Percentiles rank a stretch among this genome's conserved stretches.
These are phyloP conservation scores for Castanospermum australe DNA, from an alignment of 306 rosid species.

Conservation along the genomic window DNA sequence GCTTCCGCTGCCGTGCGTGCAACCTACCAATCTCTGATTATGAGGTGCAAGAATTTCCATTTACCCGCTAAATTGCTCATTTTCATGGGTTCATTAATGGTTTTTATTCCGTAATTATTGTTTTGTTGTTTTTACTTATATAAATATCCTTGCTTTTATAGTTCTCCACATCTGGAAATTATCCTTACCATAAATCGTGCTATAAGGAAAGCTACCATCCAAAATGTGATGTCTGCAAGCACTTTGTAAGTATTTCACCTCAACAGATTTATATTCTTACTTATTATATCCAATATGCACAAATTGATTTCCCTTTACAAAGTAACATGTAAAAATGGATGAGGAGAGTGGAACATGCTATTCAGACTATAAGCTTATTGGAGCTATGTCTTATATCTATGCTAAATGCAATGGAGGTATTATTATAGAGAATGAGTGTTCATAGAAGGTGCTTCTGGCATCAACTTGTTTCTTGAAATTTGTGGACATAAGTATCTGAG, in stretches of 20 bases:
- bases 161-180: slow-evolving; percentile 92
- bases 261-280: slow-evolving; percentile 18
- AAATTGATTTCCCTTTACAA: slow-evolving; percentile 7
- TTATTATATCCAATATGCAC: slow-evolving; percentile 8
- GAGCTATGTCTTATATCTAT: not conserved
- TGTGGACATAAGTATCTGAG: not conserved
- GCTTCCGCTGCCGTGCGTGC: slow-evolving; percentile 94
- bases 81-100: slow-evolving; percentile 16
- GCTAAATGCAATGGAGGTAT: not conserved
- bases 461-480: not conserved
- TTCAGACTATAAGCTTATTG: not conserved
- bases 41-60: slow-evolving; percentile 55
- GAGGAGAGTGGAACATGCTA: not conserved
- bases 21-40: slow-evolving; percentile 83
- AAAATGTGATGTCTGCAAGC: slow-evolving; percentile 99
- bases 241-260: slow-evolving; percentile 66
- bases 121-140: slow-evolving; percentile 2
- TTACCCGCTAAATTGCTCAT: not conserved
- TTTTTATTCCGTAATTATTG: not conserved
- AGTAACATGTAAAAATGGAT: not conserved
- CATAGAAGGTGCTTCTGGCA: not conserved
- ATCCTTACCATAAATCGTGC: slow-evolving; percentile 90
- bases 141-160: slow-evolving; percentile 28
- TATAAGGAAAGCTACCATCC: slow-evolving; percentile 96
- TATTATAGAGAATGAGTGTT: not conserved